These are phyloP conservation scores for Debaryomyces sp. DNA, from an alignment of 1,139 yeast species.

Conservation along the genomic window DNA sequence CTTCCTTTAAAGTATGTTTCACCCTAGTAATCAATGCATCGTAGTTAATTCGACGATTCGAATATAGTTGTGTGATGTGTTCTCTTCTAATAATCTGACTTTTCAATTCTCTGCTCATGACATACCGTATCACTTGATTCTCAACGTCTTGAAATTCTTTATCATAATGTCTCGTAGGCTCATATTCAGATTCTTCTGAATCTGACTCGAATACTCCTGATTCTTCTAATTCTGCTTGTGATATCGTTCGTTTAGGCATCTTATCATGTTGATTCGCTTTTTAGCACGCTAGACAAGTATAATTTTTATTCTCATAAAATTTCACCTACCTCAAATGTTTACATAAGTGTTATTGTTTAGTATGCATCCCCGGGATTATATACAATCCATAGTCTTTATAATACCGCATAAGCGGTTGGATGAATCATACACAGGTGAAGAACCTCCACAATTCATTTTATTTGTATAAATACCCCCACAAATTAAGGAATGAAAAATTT, in stretches of 20 bases:
- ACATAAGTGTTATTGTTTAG: neutral
- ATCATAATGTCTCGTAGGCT: neutral
- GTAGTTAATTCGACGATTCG: constrained; percentile 16
- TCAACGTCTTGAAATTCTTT: constrained; percentile 3
- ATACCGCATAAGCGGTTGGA: neutral
- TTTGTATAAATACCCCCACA: neutral
- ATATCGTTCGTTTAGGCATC: neutral
- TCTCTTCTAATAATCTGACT: constrained; percentile 31
- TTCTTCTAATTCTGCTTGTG: constrained; percentile 2
- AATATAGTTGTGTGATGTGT: constrained; percentile 22
- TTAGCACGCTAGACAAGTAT: neutral
- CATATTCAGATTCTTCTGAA: neutral
- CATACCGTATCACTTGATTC: constrained; percentile 23
- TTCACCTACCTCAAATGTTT: neutral
- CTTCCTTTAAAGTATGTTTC: constrained; percentile 18
- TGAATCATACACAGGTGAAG: neutral
- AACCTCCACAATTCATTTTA: neutral
- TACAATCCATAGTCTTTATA: neutral
- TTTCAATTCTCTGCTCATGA: constrained; percentile 27
- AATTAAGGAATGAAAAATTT: neutral
- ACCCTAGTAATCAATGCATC: constrained; percentile 10
- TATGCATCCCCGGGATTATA: neutral
- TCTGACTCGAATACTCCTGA: neutral
- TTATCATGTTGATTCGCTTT: neutral
- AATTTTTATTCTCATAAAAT: neutral